Percentiles rank a stretch among this genome's conserved stretches.
Conservation (phyloP, 2,329 filamentous ascomycete species). For the Paecilomyces sp. region DNA sequence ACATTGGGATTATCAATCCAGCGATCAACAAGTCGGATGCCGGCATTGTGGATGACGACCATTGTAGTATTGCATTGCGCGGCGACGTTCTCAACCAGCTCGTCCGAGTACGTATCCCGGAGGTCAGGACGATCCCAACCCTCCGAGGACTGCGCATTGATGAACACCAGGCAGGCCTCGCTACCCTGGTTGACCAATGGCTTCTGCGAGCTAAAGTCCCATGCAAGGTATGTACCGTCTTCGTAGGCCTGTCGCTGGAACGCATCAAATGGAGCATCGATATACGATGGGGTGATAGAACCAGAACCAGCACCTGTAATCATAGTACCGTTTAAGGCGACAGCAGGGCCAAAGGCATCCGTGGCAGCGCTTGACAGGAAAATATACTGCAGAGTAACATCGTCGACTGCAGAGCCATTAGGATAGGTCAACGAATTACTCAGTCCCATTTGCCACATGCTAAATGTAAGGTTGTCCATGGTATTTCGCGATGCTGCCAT, state of each 20-base stretch:
- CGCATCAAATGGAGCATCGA: slow-evolving; percentile 51
- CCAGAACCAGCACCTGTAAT: slow-evolving; percentile 45
- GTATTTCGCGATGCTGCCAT: slow-evolving; percentile 26
- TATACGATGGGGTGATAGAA: slow-evolving; percentile 40
- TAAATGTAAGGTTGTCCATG: slow-evolving; percentile 16
- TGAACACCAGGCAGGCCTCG: slow-evolving; percentile 15
- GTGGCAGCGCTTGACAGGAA: slow-evolving; percentile 1
- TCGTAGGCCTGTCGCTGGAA: slow-evolving; percentile 45
- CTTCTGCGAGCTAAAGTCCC: slow-evolving; percentile 47
- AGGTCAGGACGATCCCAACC: slow-evolving; percentile 29
- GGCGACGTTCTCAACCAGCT: slow-evolving; percentile 51
- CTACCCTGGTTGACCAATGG: slow-evolving; percentile 39
- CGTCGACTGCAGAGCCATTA: not conserved
- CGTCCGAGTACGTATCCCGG: slow-evolving; percentile 42
- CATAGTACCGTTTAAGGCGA: slow-evolving; percentile 47
- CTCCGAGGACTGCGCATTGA: slow-evolving; percentile 46
- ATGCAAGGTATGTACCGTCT: slow-evolving; percentile 53
- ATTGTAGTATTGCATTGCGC: slow-evolving; percentile 55
- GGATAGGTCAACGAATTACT: not conserved
- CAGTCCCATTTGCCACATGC: slow-evolving; percentile 21
- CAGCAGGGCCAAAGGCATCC: slow-evolving; percentile 41
- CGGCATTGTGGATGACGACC: slow-evolving; percentile 59
- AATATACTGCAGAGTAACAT: not conserved
- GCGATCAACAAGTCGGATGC: slow-evolving; percentile 51
- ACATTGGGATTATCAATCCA: slow-evolving; percentile 60